phyloP scores from a whole-genome alignment of 176 grass and related monocot genomes.

The Chloris gayana region DNA sequence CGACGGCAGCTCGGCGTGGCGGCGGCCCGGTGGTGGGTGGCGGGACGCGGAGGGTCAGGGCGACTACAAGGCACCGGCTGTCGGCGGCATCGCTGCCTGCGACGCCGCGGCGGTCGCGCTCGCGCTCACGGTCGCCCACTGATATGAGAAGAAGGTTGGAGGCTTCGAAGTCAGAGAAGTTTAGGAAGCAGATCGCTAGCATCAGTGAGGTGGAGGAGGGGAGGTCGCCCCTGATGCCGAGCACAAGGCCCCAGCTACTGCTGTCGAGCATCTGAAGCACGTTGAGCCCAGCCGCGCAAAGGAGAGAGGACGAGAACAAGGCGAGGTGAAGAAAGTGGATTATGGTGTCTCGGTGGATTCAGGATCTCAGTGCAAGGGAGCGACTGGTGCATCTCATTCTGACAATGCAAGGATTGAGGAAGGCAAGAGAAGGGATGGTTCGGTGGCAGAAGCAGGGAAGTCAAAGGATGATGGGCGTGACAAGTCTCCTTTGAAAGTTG shows the following conservation, averaged over 20 bases:
- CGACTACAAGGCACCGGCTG: constrained; percentile 24
- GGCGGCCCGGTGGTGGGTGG: constrained; percentile 47
- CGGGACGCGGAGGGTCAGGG: constrained; percentile 40
- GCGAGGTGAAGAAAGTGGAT: constrained; percentile 15
- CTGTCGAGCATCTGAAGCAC: constrained; percentile 26
- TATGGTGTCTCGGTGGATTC: constrained; percentile 8
- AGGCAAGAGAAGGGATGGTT: constrained; percentile 5
- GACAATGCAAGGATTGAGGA: constrained; percentile 31
- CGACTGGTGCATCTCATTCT: not conserved
- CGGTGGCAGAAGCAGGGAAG: constrained; percentile 21
- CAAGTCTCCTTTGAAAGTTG: not conserved
- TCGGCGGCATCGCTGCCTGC: constrained; percentile 40
- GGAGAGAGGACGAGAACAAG: constrained; percentile 28
- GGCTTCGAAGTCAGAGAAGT: constrained; percentile 42
- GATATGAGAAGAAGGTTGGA: constrained; percentile 48
- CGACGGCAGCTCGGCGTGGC: constrained; percentile 49
- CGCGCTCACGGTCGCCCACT: constrained; percentile 42
- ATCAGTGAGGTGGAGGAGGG: constrained; percentile 84
- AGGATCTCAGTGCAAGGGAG: constrained; percentile 14
- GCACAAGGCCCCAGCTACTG: constrained; percentile 38
- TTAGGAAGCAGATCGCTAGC: constrained; percentile 42
- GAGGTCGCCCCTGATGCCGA: constrained; percentile 73
- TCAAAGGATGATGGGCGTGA: not conserved
- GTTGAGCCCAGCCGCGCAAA: constrained; percentile 30
- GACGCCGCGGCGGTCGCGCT: constrained; percentile 37